phyloP scores from a whole-genome alignment of 2,329 filamentous ascomycete species.

The Talaromyces sp. region DNA sequence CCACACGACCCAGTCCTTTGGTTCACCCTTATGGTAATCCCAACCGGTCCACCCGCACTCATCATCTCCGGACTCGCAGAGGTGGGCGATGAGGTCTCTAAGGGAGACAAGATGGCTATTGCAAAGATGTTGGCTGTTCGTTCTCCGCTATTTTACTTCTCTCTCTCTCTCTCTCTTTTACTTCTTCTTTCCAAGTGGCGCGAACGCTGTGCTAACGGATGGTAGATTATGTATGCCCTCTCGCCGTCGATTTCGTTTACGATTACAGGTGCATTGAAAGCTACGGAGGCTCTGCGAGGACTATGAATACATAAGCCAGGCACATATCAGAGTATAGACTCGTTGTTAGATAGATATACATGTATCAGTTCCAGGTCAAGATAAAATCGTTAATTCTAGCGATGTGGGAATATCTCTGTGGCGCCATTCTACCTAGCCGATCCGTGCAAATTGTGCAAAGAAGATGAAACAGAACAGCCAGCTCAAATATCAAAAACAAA shows the following conservation, averaged over 20 bases:
- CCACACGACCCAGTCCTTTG: conserved; percentile 60
- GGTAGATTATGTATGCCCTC: conserved; percentile 31
- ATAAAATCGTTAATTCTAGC: conserved; percentile 8
- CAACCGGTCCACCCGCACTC: conserved; percentile 54
- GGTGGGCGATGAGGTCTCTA: conserved; percentile 38
- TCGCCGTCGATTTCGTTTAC: conserved; percentile 32
- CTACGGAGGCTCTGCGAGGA: conserved; percentile 26
- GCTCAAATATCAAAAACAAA: neutral
- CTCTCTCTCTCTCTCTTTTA: neutral
- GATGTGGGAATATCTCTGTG: conserved; percentile 8
- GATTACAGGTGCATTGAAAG: conserved; percentile 32
- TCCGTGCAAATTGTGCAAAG: conserved; percentile 4
- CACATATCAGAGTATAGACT: neutral
- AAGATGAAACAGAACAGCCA: neutral
- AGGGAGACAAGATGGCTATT: conserved; percentile 51
- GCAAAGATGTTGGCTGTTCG: conserved; percentile 51
- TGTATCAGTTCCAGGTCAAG: too few species aligned
- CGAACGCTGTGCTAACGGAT: conserved; percentile 22
- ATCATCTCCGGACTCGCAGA: conserved; percentile 52
- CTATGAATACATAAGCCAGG: neutral
- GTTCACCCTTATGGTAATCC: conserved; percentile 62
- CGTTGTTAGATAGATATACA: neutral
- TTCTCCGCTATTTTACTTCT: neutral
- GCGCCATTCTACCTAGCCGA: conserved; percentile 17
- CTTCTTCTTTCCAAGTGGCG: too few species aligned